phyloP scores from a whole-genome alignment of 2,329 filamentous ascomycete species.

The Monosporascus cannonballus region DNA sequence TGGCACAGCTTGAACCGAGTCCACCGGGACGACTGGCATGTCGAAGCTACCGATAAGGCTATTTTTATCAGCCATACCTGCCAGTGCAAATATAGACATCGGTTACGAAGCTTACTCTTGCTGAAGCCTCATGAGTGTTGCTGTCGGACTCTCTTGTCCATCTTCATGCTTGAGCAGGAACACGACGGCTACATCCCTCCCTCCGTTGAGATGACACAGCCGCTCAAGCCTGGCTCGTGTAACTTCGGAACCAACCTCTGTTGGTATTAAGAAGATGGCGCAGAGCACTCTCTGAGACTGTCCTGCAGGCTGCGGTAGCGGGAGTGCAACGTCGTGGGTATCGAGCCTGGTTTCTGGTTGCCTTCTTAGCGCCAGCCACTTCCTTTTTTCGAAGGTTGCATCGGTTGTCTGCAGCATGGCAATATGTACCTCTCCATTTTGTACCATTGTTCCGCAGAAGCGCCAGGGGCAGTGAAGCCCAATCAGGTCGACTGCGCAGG shows the following conservation, averaged over 20 bases:
- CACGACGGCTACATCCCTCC: conserved; percentile 34
- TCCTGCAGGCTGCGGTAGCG: conserved; percentile 14
- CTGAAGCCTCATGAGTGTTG: conserved; percentile 36
- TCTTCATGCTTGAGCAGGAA: conserved; percentile 33
- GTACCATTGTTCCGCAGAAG: conserved; percentile 15
- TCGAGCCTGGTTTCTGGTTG: conserved; percentile 34
- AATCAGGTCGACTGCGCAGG: conserved; percentile 22
- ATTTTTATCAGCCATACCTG: conserved; percentile 5
- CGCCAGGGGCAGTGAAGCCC: conserved; percentile 17
- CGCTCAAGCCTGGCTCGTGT: conserved; percentile 32
- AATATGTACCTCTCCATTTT: conserved; percentile 23
- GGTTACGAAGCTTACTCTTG: conserved; percentile 29
- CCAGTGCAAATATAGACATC: not conserved
- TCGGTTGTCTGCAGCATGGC: not conserved
- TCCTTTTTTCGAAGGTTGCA: not conserved
- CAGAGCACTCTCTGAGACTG: conserved; percentile 23
- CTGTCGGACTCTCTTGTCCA: conserved; percentile 21
- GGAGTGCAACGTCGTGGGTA: conserved; percentile 41
- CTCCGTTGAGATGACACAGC: conserved; percentile 34
- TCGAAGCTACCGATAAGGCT: conserved; percentile 29
- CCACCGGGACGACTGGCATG: conserved; percentile 38
- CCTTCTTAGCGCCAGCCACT: conserved; percentile 15
- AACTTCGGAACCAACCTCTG: conserved; percentile 26
- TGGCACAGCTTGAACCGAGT: conserved; percentile 28
- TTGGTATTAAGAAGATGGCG: conserved; percentile 34